Evolutionary conservation across 2,329 filamentous ascomycete species (phyloP).

Genomic region (Tolypocladium nubicola): DNA sequence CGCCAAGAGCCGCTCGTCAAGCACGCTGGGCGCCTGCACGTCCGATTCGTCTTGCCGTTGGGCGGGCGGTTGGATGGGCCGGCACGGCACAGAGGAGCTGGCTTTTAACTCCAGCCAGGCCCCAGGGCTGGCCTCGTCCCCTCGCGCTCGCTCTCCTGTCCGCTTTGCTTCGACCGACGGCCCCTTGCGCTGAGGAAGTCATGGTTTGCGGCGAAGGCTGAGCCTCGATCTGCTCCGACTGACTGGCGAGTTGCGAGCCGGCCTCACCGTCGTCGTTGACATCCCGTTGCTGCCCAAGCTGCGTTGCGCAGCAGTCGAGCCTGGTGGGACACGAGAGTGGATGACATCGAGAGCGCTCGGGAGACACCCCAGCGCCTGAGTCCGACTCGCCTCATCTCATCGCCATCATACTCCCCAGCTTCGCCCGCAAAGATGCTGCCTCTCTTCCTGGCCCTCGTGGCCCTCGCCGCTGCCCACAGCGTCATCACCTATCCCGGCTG

Average conservation of each 20-base stretch:
- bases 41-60: background rate
- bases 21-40: background rate
- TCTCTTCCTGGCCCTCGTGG: conserved; percentile 21
- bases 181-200: background rate
- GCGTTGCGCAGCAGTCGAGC: background rate
- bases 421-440: background rate
- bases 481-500: conserved; percentile 80
- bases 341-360: background rate
- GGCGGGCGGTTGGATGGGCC: background rate
- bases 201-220: background rate
- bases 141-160: background rate
- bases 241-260: background rate
- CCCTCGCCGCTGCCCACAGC: conserved; percentile 56
- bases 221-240: background rate
- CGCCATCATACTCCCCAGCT: background rate
- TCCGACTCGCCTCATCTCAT: background rate
- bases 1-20: background rate
- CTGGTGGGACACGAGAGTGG: background rate
- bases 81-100: background rate
- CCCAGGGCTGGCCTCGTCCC: background rate
- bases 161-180: background rate
- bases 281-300: background rate
- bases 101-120: background rate
- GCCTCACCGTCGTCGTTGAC: background rate
- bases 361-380: background rate